Percentiles rank a stretch among this genome's conserved stretches.
These are phyloP conservation scores for Lichtheimia hyalospora DNA, from an alignment of 371 early-diverging fungal genomes.

Conservation along the genomic window DNA sequence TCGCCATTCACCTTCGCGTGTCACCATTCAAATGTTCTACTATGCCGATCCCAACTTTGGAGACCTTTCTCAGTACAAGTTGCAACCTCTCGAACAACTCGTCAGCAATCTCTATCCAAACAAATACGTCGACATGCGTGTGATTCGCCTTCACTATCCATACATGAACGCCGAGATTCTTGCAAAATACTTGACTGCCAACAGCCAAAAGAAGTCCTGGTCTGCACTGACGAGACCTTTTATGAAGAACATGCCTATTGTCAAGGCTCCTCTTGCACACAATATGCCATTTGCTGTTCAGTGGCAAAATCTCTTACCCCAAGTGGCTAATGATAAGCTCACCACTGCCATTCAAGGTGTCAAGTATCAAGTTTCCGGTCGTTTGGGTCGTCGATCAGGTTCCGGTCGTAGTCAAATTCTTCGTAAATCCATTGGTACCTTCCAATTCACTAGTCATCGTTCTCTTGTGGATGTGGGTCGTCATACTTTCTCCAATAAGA, in stretches of 20 bases:
- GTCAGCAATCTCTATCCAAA: conserved; percentile 40
- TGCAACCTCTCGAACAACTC: conserved; percentile 46
- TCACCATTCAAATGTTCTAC: conserved; percentile 52
- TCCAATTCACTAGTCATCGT: conserved; percentile 50
- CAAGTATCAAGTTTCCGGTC: conserved; percentile 53
- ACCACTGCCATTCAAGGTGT: conserved; percentile 53
- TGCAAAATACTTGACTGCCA: conserved; percentile 49
- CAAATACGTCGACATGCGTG: conserved; percentile 45
- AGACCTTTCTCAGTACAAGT: conserved; percentile 28
- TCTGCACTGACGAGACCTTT: conserved; percentile 42
- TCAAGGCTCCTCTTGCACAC: conserved; percentile 51
- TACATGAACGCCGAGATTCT: conserved; percentile 57
- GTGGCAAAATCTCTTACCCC: conserved; percentile 50
- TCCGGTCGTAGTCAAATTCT: conserved; percentile 39
- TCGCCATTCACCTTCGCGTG: conserved; percentile 44
- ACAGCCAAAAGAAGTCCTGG: conserved; percentile 39
- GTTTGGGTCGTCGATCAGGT: conserved; percentile 49
- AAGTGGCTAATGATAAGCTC: conserved; percentile 39
- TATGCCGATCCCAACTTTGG: conserved; percentile 44
- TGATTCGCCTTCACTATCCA: conserved; percentile 47
- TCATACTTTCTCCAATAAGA: conserved; percentile 52
- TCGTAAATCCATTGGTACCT: conserved; percentile 52
- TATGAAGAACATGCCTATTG: conserved; percentile 43
- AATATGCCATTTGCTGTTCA: conserved; percentile 48
- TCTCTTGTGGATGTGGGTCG: conserved; percentile 52